Evolutionary conservation across 2,329 filamentous ascomycete species (phyloP).

Genomic region (Penicillium sp.): DNA sequence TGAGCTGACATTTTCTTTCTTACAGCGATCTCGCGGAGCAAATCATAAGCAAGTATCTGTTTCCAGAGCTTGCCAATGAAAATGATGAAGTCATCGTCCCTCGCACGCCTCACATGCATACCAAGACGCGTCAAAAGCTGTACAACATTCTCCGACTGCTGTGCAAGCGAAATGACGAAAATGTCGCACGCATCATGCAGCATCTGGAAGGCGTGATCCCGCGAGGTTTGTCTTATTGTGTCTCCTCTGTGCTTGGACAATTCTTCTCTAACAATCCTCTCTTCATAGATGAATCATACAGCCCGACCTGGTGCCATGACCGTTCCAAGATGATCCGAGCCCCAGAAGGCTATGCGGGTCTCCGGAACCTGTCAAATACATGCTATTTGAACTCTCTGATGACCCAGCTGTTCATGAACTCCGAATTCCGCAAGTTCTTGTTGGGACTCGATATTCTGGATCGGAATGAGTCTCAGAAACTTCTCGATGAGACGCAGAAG

Average conservation of each 20-base stretch:
- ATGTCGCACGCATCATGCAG: slow-evolving; percentile 60
- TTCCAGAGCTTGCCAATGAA: slow-evolving; percentile 59
- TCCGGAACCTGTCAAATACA: slow-evolving; percentile 93
- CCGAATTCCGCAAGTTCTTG: slow-evolving; percentile 84
- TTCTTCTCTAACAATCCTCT: slow-evolving; percentile 2
- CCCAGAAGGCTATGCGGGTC: slow-evolving; percentile 80
- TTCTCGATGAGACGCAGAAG: slow-evolving; percentile 78
- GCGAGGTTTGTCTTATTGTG: slow-evolving; percentile 50
- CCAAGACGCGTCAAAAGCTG: slow-evolving; percentile 63
- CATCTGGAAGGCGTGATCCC: slow-evolving; percentile 59
- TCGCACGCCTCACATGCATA: slow-evolving; percentile 59
- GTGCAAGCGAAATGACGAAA: slow-evolving; percentile 55
- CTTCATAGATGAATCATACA: slow-evolving; percentile 17
- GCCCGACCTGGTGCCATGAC: slow-evolving; percentile 63
- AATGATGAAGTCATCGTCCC: slow-evolving; percentile 40
- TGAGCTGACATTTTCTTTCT: not conserved
- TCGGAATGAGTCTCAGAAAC: slow-evolving; percentile 62
- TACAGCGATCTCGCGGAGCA: slow-evolving; percentile 53
- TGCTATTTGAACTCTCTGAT: slow-evolving; percentile 96
- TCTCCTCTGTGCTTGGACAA: slow-evolving; percentile 16
- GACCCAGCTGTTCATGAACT: slow-evolving; percentile 95
- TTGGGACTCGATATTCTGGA: slow-evolving; percentile 67
- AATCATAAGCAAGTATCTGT: slow-evolving; percentile 70
- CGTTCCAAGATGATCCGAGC: slow-evolving; percentile 72
- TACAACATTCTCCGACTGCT: slow-evolving; percentile 66